Percentiles rank a stretch among this genome's conserved stretches.
These are phyloP conservation scores for Geotrichum phurueaensis DNA, from an alignment of 1,139 yeast genomes.

Conservation along the genomic window DNA sequence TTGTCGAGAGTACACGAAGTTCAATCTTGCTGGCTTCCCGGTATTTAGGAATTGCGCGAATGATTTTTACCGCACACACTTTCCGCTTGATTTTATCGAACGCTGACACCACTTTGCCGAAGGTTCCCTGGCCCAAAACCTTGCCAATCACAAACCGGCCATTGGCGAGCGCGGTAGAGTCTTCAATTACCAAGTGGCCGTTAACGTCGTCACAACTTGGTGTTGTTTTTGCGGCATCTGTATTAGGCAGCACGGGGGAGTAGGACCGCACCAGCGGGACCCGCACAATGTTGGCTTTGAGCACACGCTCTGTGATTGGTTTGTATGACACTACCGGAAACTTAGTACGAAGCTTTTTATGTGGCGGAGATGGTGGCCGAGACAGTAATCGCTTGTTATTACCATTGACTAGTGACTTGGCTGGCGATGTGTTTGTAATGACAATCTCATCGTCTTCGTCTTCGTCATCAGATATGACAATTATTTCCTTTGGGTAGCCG, in stretches of 20 bases:
- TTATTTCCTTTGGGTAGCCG: conserved; percentile 34
- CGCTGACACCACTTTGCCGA: conserved; percentile 78
- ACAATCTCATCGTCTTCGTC: conserved; percentile 21
- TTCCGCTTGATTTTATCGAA: conserved; percentile 46
- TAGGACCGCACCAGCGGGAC: conserved; percentile 6
- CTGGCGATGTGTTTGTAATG: conserved; percentile 5
- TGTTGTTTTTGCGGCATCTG: neutral
- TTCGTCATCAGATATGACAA: conserved; percentile 33
- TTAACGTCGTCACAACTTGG: conserved; percentile 8
- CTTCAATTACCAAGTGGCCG: conserved; percentile 8
- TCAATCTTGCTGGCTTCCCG: conserved; percentile 43
- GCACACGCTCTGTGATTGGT: neutral
- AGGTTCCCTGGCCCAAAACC: conserved; percentile 88
- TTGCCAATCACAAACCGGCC: conserved; percentile 42
- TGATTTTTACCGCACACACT: conserved; percentile 85
- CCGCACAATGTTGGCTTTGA: conserved; percentile 2
- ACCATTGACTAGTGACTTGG: neutral
- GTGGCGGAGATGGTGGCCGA: neutral
- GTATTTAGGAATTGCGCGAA: conserved; percentile 45
- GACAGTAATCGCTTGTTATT: neutral
- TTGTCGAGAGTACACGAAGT: conserved; percentile 70
- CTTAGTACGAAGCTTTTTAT: neutral
- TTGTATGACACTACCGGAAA: neutral
- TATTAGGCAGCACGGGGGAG: neutral
- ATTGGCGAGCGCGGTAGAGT: conserved; percentile 26